These are phyloP conservation scores for Rubroboletus pulcherrimus DNA, from an alignment of 768 basidiomycete species.

Conservation along the genomic window DNA sequence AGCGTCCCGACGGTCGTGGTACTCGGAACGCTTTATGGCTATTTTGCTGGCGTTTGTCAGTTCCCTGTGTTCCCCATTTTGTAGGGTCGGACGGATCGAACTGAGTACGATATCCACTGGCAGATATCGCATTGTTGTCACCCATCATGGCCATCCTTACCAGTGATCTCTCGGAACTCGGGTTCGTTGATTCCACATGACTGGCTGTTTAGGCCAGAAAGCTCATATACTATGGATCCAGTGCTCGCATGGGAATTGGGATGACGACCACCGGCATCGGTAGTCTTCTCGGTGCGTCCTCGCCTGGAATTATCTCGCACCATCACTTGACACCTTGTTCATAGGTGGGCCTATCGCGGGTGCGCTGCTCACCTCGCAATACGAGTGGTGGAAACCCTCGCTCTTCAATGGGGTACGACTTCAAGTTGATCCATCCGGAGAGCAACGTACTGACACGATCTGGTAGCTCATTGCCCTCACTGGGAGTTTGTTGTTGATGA, in stretches of 20 bases:
- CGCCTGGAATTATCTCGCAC: not conserved
- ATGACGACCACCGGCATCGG: conserved; percentile 12
- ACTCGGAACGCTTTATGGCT: conserved; percentile 43
- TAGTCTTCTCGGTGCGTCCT: conserved; percentile 20
- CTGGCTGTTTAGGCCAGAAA: not conserved
- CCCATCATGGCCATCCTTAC: conserved; percentile 45
- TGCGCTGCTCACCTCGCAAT: conserved; percentile 47
- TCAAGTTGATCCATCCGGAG: not conserved
- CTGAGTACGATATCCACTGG: not conserved
- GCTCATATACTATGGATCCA: not conserved
- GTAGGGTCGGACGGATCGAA: not conserved
- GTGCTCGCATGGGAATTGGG: conserved; percentile 28
- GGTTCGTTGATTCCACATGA: conserved; percentile 24
- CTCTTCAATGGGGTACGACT: conserved; percentile 45
- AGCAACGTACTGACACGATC: not conserved
- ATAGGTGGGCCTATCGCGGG: conserved; percentile 56
- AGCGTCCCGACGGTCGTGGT: conserved; percentile 34
- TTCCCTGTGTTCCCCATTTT: not conserved
- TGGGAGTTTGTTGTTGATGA: not conserved
- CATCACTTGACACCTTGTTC: not conserved
- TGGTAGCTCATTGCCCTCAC: conserved; percentile 8
- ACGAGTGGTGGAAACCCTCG: conserved; percentile 54
- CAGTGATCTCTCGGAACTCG: conserved; percentile 47
- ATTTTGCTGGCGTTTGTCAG: conserved; percentile 43
- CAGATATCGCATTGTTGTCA: conserved; percentile 37